phyloP scores from a whole-genome alignment of 2,329 filamentous ascomycete species.

The Aureobasidium sp. region DNA sequence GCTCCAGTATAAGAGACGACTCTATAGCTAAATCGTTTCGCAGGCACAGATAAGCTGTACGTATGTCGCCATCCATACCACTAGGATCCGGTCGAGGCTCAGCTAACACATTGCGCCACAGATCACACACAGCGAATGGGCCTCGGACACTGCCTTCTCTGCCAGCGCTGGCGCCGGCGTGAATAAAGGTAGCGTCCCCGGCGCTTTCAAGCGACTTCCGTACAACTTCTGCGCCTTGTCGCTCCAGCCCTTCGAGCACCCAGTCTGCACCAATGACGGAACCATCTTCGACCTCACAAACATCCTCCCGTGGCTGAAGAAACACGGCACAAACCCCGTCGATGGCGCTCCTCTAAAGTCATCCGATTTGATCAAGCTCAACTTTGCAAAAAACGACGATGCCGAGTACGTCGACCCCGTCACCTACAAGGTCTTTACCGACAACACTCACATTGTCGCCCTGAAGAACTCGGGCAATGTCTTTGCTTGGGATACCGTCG shows the following conservation, averaged over 20 bases:
- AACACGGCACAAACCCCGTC: conserved; percentile 87
- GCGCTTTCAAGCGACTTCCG: conserved; percentile 77
- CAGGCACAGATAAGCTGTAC: conserved; percentile 35
- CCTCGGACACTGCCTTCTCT: conserved; percentile 79
- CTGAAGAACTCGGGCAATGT: conserved; percentile 84
- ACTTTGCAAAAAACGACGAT: conserved; percentile 86
- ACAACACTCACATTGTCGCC: conserved; percentile 95
- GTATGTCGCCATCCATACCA: conserved; percentile 24
- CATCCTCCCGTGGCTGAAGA: conserved; percentile 89
- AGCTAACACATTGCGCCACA: conserved; percentile 25
- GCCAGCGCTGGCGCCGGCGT: conserved; percentile 66
- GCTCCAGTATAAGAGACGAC: background rate
- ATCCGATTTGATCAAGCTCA: conserved; percentile 80
- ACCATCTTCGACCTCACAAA: conserved; percentile 94
- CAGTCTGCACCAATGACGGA: conserved; percentile 81
- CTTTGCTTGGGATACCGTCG: conserved; percentile 92
- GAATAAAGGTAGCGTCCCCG: conserved; percentile 49
- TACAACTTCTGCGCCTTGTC: conserved; percentile 98
- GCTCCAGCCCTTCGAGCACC: conserved; percentile 89
- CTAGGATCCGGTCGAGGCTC: conserved; percentile 1
- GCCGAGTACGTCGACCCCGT: conserved; percentile 92
- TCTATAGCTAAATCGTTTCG: background rate
- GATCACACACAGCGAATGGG: conserved; percentile 98
- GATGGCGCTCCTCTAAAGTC: conserved; percentile 71
- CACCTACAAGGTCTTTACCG: conserved; percentile 94